Evolutionary conservation across 2,329 filamentous ascomycete genomes (phyloP), one percentile per base, ranked within the genome.

Genomic region (Fusarium tuaranense): DNA sequence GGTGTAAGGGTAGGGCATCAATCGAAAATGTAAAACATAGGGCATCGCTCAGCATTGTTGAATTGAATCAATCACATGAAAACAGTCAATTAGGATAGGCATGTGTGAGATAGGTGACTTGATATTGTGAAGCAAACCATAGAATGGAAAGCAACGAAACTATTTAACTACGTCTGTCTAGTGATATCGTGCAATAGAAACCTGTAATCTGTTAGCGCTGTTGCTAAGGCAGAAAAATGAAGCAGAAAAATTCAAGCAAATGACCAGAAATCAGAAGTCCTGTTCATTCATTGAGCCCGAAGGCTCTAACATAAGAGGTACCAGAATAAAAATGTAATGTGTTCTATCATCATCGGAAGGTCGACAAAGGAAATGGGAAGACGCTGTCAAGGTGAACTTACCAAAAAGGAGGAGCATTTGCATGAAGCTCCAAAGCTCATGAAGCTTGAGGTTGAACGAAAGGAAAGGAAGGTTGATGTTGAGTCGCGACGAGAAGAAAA

Each of bases 271-370:
- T 95, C 93, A 95, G 93, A 95, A 94, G 93, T 95, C 92, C 92
- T 87, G 87, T 93, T 88, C 90, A 93, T 94, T 94, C 93, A 95
- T 94, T 84, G 92, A 88, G 86, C 85, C 87, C 81, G 83, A 87
- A 86, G 82, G 81, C 88, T 88, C 91, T 97, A 92, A 94, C 91
- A 95, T 95, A 97, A 97, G 95, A 97, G 95, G 95, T 97, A 95
- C 95, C 95, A 97, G 94, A 97, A 93, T 87, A 86, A 87, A 87
- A 84, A 85, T 79, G 86, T 73, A 87, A 87, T 86, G 88, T 87
- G 82, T 83, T 84, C 81, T 91, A 89, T 96, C 94, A 95, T 96
- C 94, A 95, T 89, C 78, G 80, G 27, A 63, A 65, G 75, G 71
- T 75, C 69, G 67, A 79, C 82, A 78, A 70, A 55, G 46, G 57